A percentile compares a stretch with the other conserved stretches of the same genome.
phyloP scores from a whole-genome alignment of 2,329 filamentous ascomycete species.

The Colletotrichum tropicicola region DNA sequence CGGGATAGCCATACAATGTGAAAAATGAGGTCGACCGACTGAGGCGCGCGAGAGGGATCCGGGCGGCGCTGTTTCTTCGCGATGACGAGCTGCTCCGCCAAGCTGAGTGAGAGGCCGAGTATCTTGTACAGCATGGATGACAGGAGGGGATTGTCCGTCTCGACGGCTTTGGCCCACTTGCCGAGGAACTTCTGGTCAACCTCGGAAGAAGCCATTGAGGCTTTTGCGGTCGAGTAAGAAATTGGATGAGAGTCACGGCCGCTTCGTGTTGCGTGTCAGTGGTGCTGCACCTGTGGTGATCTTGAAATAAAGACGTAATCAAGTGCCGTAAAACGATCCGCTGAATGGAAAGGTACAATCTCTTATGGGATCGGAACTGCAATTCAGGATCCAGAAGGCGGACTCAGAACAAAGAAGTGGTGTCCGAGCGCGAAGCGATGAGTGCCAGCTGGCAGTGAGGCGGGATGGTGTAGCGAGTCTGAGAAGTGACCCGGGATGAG shows the following conservation, averaged over 20 bases:
- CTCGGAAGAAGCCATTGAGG: conserved; percentile 89
- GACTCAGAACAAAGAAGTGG: background rate
- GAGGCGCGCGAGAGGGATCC: conserved; percentile 81
- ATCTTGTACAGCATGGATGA: conserved; percentile 89
- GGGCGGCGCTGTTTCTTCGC: conserved; percentile 85
- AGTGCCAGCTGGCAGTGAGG: background rate
- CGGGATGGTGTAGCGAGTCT: background rate
- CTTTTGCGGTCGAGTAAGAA: background rate
- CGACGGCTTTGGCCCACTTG: conserved; percentile 83
- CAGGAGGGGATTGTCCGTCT: conserved; percentile 80
- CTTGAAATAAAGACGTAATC: too few relatives aligned
- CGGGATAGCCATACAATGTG: conserved; percentile 96
- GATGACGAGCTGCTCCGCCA: conserved; percentile 83
- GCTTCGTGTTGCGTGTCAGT: too few relatives aligned
- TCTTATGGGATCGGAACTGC: background rate
- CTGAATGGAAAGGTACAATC: background rate
- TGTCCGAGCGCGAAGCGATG: background rate
- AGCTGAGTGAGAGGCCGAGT: conserved; percentile 86
- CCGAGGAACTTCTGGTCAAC: conserved; percentile 98
- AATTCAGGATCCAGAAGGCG: background rate
- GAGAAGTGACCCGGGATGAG: background rate
- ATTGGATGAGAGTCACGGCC: background rate
- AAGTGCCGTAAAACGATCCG: background rate
- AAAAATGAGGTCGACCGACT: conserved; percentile 81
- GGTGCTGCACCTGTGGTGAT: too few relatives aligned